Conservation (phyloP, 2,329 filamentous ascomycete species). For the Pseudocercospora cruenta region DNA sequence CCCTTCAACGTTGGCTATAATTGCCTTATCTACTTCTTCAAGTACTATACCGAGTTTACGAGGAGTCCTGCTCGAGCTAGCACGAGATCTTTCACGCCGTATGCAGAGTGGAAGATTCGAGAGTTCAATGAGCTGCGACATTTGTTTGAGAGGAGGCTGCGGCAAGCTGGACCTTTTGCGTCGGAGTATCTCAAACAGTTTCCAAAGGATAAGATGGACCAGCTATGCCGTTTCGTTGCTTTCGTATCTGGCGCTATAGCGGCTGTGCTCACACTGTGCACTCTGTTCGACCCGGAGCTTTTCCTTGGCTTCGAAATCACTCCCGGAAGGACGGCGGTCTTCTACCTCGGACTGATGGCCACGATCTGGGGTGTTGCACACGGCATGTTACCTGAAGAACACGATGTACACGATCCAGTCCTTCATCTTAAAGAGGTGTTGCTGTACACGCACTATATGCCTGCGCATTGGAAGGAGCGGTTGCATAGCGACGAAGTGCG, state of each 20-base stretch:
- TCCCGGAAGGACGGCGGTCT: slow-evolving; percentile 82
- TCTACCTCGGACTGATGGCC: slow-evolving; percentile 83
- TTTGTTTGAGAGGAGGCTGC: slow-evolving; percentile 83
- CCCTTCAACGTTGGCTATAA: slow-evolving; percentile 88
- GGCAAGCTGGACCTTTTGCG: slow-evolving; percentile 94
- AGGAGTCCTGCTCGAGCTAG: slow-evolving; percentile 86
- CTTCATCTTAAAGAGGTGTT: slow-evolving; percentile 87
- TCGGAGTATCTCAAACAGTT: slow-evolving; percentile 94
- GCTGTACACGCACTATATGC: slow-evolving; percentile 89
- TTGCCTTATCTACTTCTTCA: slow-evolving; percentile 87
- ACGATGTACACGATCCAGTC: slow-evolving; percentile 87
- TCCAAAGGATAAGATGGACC: slow-evolving; percentile 89
- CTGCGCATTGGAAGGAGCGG: slow-evolving; percentile 82
- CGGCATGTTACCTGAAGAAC: slow-evolving; percentile 81
- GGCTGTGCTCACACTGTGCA: slow-evolving; percentile 80
- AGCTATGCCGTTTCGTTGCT: slow-evolving; percentile 79
- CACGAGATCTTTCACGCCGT: slow-evolving; percentile 86
- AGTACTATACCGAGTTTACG: slow-evolving; percentile 96
- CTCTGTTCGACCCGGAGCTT: slow-evolving; percentile 85
- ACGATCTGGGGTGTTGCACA: slow-evolving; percentile 82
- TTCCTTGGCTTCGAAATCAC: slow-evolving; percentile 93
- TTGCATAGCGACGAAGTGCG: slow-evolving; percentile 95
- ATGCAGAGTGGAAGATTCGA: slow-evolving; percentile 97
- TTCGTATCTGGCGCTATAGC: slow-evolving; percentile 87
- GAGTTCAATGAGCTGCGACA: slow-evolving; percentile 97